Percentiles rank a stretch among this genome's conserved stretches.
phyloP scores from a whole-genome alignment of 2,329 filamentous ascomycete species.

The Aspergillus candidus region DNA sequence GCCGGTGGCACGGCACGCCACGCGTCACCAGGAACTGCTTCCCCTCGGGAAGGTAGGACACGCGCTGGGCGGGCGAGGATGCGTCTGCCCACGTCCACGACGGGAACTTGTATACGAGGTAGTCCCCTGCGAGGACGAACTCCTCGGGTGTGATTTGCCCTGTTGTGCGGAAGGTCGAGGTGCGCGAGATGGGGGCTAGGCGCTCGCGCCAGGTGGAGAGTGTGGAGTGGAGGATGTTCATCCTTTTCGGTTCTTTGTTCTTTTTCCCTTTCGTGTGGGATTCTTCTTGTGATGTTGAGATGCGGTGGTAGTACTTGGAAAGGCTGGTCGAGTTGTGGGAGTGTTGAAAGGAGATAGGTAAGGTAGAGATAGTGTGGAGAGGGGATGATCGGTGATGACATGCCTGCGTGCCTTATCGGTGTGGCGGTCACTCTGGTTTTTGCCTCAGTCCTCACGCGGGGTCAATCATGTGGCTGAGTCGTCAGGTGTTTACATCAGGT shows the following conservation, averaged over 20 bases:
- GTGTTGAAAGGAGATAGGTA: not conserved
- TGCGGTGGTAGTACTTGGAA: not conserved
- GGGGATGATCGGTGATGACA: not conserved
- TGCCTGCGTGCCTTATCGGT: conserved; percentile 8
- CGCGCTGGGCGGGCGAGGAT: conserved; percentile 70
- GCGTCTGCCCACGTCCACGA: conserved; percentile 96
- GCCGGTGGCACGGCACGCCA: conserved; percentile 86
- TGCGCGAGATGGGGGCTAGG: conserved; percentile 82
- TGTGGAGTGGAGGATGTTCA: conserved; percentile 90
- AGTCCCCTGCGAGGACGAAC: conserved; percentile 92
- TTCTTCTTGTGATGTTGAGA: not conserved
- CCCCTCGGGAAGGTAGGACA: conserved; percentile 71
- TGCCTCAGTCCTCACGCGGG: conserved; percentile 9
- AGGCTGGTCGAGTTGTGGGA: not conserved
- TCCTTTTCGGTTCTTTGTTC: conserved; percentile 30
- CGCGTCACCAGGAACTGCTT: conserved; percentile 96
- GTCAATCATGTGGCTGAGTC: conserved; percentile 16
- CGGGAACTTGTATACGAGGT: conserved; percentile 97
- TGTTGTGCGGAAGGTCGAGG: conserved; percentile 85
- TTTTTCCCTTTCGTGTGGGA: not conserved
- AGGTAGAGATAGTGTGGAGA: conserved; percentile 1
- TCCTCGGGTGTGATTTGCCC: conserved; percentile 97
- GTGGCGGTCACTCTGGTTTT: conserved; percentile 9
- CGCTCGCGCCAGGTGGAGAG: conserved; percentile 88
- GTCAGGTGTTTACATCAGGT: conserved; percentile 1